A percentile compares a stretch with the other conserved stretches of the same genome.
These are phyloP conservation scores for Cornus controversa DNA, from an alignment of 148 eudicot genomes.

Conservation along the genomic window DNA sequence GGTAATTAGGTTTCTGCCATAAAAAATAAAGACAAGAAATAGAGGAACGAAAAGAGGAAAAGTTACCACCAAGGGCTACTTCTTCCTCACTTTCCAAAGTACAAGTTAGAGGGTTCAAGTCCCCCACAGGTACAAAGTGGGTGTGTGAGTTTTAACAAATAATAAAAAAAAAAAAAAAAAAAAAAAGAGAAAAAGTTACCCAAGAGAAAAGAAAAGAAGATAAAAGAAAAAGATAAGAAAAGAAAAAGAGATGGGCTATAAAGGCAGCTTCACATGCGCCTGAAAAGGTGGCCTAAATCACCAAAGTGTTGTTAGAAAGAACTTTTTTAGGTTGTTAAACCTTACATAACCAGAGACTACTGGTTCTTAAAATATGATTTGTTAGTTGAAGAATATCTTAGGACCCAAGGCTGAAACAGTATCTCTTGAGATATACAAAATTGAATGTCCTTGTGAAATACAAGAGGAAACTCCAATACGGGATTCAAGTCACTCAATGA, in stretches of 20 bases:
- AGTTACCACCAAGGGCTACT: too few species aligned
- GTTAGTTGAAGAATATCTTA: neutral
- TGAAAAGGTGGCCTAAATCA: conserved; percentile 10
- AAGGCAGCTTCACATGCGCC: conserved; percentile 20
- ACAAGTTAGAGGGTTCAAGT: too few species aligned
- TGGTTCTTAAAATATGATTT: neutral
- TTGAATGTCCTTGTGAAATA: neutral
- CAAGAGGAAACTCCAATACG: neutral
- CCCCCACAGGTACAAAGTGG: too few species aligned
- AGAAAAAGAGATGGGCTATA: conserved; percentile 9
- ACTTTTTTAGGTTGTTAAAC: conserved; percentile 1
- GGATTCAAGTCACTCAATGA: neutral
- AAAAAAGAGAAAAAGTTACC: too few species aligned
- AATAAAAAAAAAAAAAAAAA: too few species aligned
- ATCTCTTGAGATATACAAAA: neutral
- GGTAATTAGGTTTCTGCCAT: neutral
- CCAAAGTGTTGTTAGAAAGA: neutral
- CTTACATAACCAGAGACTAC: neutral
- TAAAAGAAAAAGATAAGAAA: neutral
- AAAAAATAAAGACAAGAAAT: neutral
- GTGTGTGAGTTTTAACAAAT: too few species aligned
- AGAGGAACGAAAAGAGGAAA: neutral
- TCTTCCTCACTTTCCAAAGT: too few species aligned
- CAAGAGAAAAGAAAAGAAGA: neutral
- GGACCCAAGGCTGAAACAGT: neutral